Percentiles rank a stretch among this genome's conserved stretches.
These are phyloP conservation scores for Lunularia cruciata DNA, from an alignment of 225 moss, liverwort and hornwort genomes.

Conservation along the genomic window DNA sequence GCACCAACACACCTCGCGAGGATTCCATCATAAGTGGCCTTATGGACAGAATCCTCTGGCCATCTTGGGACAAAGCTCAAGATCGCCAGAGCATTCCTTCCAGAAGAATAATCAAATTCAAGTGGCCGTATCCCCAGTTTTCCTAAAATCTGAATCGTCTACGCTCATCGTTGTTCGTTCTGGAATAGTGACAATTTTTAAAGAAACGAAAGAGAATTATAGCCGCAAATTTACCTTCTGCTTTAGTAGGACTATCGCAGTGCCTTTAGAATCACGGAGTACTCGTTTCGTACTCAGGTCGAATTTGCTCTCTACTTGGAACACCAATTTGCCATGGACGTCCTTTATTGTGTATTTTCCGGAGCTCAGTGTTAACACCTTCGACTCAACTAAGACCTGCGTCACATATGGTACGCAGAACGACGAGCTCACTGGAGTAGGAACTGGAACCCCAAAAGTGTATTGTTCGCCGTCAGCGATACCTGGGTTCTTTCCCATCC, in stretches of 20 bases:
- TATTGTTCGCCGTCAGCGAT: neutral
- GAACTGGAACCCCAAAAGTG: neutral
- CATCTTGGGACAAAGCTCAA: too few relatives aligned
- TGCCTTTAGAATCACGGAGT: constrained; percentile 19
- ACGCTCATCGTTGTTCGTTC: too few relatives aligned
- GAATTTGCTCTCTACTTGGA: constrained; percentile 23
- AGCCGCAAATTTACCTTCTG: too few relatives aligned
- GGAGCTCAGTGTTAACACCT: constrained; percentile 10
- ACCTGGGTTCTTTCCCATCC: constrained; percentile 19
- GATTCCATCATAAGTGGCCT: too few relatives aligned
- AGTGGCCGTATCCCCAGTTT: too few relatives aligned
- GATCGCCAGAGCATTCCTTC: too few relatives aligned
- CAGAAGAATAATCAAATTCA: too few relatives aligned
- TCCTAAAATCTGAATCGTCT: too few relatives aligned
- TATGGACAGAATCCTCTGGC: too few relatives aligned
- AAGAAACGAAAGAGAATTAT: too few relatives aligned
- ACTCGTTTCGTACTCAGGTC: constrained; percentile 6
- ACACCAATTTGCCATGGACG: constrained; percentile 19
- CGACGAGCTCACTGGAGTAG: constrained; percentile 25
- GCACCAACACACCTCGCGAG: too few relatives aligned
- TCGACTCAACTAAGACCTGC: constrained; percentile 8
- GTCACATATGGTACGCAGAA: constrained; percentile 16
- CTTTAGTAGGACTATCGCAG: constrained; percentile 17
- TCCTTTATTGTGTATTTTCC: constrained; percentile 24
- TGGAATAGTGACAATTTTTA: too few relatives aligned